phyloP scores from a whole-genome alignment of 1,139 yeast genomes.

The Wickerhamomyces sp. region DNA sequence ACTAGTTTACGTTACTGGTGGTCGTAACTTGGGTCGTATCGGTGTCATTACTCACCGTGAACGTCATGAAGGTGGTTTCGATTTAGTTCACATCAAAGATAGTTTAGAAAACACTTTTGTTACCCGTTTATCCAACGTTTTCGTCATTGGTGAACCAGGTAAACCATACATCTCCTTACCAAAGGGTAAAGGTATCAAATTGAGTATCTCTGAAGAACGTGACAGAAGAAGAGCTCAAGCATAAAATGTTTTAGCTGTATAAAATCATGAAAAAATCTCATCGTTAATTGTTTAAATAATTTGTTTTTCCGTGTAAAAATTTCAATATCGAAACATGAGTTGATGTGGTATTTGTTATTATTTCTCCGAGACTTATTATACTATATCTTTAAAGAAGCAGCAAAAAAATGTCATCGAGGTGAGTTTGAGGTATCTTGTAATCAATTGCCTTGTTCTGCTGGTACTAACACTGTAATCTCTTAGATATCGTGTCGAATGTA shows the following conservation, averaged over 20 bases:
- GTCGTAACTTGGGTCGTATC: conserved; percentile 99
- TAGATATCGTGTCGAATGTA: conserved; percentile 42
- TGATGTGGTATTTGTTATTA: too few relatives aligned
- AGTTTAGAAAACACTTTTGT: conserved; percentile 96
- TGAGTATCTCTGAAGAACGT: conserved; percentile 98
- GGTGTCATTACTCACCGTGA: conserved; percentile 98
- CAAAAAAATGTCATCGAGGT: conserved; percentile 19
- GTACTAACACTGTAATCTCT: background rate
- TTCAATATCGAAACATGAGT: too few relatives aligned
- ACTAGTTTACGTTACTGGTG: conserved; percentile 97
- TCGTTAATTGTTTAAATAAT: background rate
- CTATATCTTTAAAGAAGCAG: too few relatives aligned
- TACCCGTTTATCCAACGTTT: conserved; percentile 95
- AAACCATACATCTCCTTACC: conserved; percentile 97
- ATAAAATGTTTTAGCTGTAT: conserved; percentile 10
- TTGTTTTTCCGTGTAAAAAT: too few relatives aligned
- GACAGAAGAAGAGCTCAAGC: conserved; percentile 94
- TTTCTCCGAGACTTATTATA: background rate
- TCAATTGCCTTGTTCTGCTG: background rate
- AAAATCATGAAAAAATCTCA: background rate
- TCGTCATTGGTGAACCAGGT: conserved; percentile 97
- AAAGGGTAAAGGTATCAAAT: conserved; percentile 99
- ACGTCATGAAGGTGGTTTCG: conserved; percentile 99
- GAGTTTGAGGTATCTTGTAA: background rate
- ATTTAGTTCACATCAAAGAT: conserved; percentile 97